Evolutionary conservation across 768 basidiomycete species (phyloP), one percentile per base, ranked within the genome.

Genomic region (Lactarius tabidus): DNA sequence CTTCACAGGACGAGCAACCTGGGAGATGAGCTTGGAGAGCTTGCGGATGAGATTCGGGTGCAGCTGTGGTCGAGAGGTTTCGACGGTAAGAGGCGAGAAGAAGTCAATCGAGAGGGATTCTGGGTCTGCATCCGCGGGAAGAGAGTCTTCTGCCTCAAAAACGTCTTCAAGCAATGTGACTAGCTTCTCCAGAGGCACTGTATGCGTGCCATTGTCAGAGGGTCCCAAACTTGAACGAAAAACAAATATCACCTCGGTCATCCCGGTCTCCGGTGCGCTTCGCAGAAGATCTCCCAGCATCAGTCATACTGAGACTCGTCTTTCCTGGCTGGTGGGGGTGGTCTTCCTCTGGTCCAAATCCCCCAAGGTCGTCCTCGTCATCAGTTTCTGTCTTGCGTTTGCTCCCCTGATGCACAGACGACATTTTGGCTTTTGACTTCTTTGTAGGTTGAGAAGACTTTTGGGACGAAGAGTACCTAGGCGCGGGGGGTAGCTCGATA

Each of bases 81-180:
- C 87, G 28, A 74, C 70, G 0, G 85, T 89, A 35, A 83, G 76
- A 8, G 77, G 77, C 28, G 86, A 94, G 75, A 86, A 94, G 72
- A 80, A 89, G 9, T 87, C 83, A 33, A 78, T 72, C 4, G 85
- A 79, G 15, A 93, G 77, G 58, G 85, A 80, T 17, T 72, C 65
- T n/a, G 77, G 65, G 43, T 82, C 80, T 2, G 78, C 74, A 57
- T 89, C 87, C 0, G 84, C 77, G 3, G 87, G 81, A 18, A 93
- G 77, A 0, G 81, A 74, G 72, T 95, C 94, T 70, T 91, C 87
- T 0, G 90, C 86, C 67, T 90, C 88, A 62, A 96, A 90, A 18
- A 97, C 82, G 60, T 96, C 93, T 68, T 94, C 91, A 1, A 96
- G 78, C 20, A 93, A 76, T 2, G 85, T 84, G 0, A 78, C 79